Evolutionary conservation across 768 basidiomycete species (phyloP).

Genomic region (Kwoniella dendrophila): DNA sequence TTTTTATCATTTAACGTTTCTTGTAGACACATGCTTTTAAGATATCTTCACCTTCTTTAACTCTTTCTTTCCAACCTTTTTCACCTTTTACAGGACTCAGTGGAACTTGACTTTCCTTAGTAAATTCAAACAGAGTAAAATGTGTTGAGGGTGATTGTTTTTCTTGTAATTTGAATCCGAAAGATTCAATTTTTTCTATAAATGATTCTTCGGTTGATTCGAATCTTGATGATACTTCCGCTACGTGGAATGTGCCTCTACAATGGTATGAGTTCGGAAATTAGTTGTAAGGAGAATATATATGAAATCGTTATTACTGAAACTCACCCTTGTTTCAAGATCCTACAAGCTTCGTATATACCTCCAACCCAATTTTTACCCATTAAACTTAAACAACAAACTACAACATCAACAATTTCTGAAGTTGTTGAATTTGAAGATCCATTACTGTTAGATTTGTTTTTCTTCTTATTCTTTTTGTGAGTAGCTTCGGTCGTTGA

Average conservation of each 20-base stretch:
- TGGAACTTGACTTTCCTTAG: slow-evolving; percentile 41
- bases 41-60: slow-evolving; percentile 53
- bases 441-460: slow-evolving; percentile 60
- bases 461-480: slow-evolving; percentile 58
- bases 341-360: slow-evolving; percentile 83
- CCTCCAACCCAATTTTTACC: slow-evolving; percentile 93
- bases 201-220: slow-evolving; percentile 52
- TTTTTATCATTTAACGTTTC: slow-evolving; percentile 51
- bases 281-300: neutral
- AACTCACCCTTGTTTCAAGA: slow-evolving; percentile 77
- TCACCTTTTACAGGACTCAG: slow-evolving; percentile 46
- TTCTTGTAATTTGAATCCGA: slow-evolving; percentile 52
- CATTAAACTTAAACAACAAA: slow-evolving; percentile 96
- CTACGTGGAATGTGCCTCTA: slow-evolving; percentile 54
- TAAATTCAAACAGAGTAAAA: slow-evolving; percentile 55
- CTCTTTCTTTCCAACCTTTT: slow-evolving; percentile 49
- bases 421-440: too few species aligned
- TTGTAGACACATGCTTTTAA: slow-evolving; percentile 57
- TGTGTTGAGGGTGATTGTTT: slow-evolving; percentile 55
- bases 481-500: neutral
- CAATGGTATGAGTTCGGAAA: neutral
- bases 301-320: neutral
- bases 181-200: slow-evolving; percentile 48
- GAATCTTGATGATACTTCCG: slow-evolving; percentile 56
- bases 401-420: slow-evolving; percentile 83